Evolutionary conservation across 177 flowering plant species (phyloP), one percentile per base, ranked within the genome.

Genomic region (Telopea speciosissima): DNA sequence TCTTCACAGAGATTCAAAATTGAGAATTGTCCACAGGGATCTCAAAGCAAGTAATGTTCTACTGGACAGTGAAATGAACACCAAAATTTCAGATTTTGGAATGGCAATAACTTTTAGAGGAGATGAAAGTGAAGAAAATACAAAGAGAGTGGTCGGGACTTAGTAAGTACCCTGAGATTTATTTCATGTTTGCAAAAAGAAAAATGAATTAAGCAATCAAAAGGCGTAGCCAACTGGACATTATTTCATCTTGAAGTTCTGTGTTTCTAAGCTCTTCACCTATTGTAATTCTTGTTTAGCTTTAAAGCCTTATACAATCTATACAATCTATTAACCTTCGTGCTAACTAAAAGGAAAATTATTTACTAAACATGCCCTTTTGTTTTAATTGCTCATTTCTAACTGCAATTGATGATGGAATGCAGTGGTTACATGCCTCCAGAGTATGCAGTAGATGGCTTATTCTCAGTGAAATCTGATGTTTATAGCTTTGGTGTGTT

Each of bases 371-470:
- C 40, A 36, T 36, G 8, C 40, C 40, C 40, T 31, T 31, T 31
- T 31, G 5, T 31, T 31, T 31, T 31, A 31, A 31, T 31, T 31
- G 2, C 33, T 31, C 33, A 31, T 31, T 31, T 31, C 33, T 36
- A 36, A 36, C 40, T 36, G 40, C 40, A 14, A 1, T 13, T 52
- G 58, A 14, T 52, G 58, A 14, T 52, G 58, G 19, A 52, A 24
- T 75, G 73, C 67, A 79, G 81, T 75, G 79, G 79, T 31, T 79
- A 79, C 42, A 76, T 79, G 81, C 63, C 79, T 0, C 81, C 79
- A 3, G 73, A 76, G 67, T 73, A 79, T 65, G 79, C 74, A 0
- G 40, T 79, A 59, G 59, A 75, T 28, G 81, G 79, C 13, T 1
- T 42, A 23, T 73, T 70, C 72, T 79, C 81, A n/a, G 65, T 58